A percentile compares a stretch with the other conserved stretches of the same genome.
Evolutionary conservation across 352 stramenopile species (phyloP).

Genomic region (Phytophthora idaei): DNA sequence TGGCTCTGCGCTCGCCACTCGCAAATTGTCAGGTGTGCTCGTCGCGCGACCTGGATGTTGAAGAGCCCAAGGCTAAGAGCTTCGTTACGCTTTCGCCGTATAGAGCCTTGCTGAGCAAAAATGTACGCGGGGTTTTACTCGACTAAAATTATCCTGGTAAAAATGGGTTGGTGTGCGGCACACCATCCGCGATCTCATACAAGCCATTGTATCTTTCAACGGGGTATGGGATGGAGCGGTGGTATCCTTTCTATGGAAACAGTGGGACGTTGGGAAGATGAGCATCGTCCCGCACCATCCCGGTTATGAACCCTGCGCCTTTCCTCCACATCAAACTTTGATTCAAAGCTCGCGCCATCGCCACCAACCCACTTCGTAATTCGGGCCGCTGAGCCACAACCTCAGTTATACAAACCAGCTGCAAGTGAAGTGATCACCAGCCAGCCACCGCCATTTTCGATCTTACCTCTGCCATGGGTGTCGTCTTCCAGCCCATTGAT

Average conservation of each 20-base stretch:
- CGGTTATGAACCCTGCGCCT: slow-evolving; percentile 8
- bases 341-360: slow-evolving; percentile 9
- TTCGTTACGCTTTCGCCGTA: not conserved
- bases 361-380: slow-evolving; percentile 15
- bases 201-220: not conserved
- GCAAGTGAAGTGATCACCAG: slow-evolving; percentile 9
- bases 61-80: not conserved
- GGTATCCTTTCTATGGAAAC: slow-evolving; percentile 31
- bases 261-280: slow-evolving; percentile 21
- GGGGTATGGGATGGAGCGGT: slow-evolving; percentile 2
- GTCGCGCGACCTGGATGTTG: not conserved
- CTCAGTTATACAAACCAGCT: slow-evolving; percentile 15
- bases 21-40: not conserved
- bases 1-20: too few species aligned
- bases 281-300: slow-evolving; percentile 9
- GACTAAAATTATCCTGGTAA: not conserved
- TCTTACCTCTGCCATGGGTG: slow-evolving; percentile 23
- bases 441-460: slow-evolving; percentile 8
- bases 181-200: not conserved
- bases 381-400: slow-evolving; percentile 13
- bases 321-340: not conserved
- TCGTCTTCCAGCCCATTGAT: slow-evolving; percentile 31
- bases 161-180: slow-evolving; percentile 2
- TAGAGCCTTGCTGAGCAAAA: not conserved
- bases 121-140: slow-evolving; percentile 5